These are phyloP conservation scores for Aspergillus hiratsukae DNA, from an alignment of 2,329 filamentous ascomycete genomes.

Conservation along the genomic window DNA sequence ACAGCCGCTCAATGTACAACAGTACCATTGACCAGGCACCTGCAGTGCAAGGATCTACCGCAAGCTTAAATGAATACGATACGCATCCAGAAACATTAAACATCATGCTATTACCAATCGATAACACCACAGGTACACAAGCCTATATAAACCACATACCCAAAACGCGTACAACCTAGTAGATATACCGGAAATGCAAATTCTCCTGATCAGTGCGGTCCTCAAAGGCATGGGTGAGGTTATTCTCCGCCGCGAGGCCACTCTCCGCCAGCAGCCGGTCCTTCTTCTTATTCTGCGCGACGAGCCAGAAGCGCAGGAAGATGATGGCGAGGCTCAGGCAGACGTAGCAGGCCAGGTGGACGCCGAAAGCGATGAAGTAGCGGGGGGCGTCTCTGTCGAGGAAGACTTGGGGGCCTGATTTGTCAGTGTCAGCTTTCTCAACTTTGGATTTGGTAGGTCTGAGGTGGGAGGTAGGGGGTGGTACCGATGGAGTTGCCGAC, in stretches of 20 bases:
- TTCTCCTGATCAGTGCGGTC: constrained; percentile 62
- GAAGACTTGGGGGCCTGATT: constrained; percentile 59
- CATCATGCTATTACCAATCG: background rate
- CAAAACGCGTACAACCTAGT: constrained; percentile 19
- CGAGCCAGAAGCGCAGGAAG: constrained; percentile 56
- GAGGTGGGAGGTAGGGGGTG: too few relatives aligned
- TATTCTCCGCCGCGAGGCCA: constrained; percentile 38
- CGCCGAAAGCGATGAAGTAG: constrained; percentile 66
- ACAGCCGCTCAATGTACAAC: too few relatives aligned
- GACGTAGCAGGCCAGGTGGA: constrained; percentile 65
- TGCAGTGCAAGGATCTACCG: too few relatives aligned
- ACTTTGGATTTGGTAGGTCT: too few relatives aligned
- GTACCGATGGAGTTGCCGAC: constrained; percentile 62
- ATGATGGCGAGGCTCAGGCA: constrained; percentile 56
- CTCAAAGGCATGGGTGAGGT: constrained; percentile 54
- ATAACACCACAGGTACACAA: background rate
- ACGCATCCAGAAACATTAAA: too few relatives aligned
- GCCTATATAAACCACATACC: background rate
- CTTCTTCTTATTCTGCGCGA: constrained; percentile 55
- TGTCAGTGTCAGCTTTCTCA: too few relatives aligned
- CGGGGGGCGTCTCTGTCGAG: constrained; percentile 56
- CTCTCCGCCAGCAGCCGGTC: constrained; percentile 45
- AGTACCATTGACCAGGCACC: too few relatives aligned
- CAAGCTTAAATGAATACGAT: too few relatives aligned
- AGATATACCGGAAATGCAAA: constrained; percentile 56